Conservation (phyloP, 2,329 filamentous ascomycete genomes). For the Colletotrichum chrysophilum region DNA sequence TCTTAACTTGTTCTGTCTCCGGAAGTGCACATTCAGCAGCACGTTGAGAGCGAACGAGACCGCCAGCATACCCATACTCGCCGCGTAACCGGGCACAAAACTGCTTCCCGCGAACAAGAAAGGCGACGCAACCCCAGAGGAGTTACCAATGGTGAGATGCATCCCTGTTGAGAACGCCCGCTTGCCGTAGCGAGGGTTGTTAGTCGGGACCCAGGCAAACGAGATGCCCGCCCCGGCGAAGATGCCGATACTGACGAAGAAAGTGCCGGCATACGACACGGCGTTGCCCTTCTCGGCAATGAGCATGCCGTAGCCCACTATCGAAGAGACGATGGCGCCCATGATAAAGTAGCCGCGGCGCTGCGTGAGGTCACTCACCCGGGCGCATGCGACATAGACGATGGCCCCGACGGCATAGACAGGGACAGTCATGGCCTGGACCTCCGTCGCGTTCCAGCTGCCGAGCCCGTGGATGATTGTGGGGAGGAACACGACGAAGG, state of each 20-base stretch:
- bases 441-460: slow-evolving; percentile 57
- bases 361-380: slow-evolving; percentile 44
- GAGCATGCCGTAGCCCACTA: slow-evolving; percentile 6
- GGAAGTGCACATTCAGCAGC: slow-evolving; percentile 33
- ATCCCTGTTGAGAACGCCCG: slow-evolving; percentile 17
- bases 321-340: not conserved
- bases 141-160: slow-evolving; percentile 20
- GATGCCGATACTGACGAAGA: slow-evolving; percentile 53
- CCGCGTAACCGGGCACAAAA: slow-evolving; percentile 56
- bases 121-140: slow-evolving; percentile 66
- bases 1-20: slow-evolving; percentile 38
- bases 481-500: slow-evolving; percentile 35
- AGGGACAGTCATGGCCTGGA: slow-evolving; percentile 72
- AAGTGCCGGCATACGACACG: slow-evolving; percentile 42
- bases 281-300: not conserved
- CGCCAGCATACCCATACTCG: slow-evolving; percentile 52
- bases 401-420: slow-evolving; percentile 69
- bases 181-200: slow-evolving; percentile 19
- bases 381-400: slow-evolving; percentile 62
- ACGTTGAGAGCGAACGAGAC: slow-evolving; percentile 34
- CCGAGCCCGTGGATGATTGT: slow-evolving; percentile 68
- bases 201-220: slow-evolving; percentile 22
- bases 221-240: not conserved
- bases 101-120: slow-evolving; percentile 54
- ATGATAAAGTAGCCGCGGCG: slow-evolving; percentile 24